Evolutionary conservation across 2,329 filamentous ascomycete species (phyloP).

Genomic region (Pseudocercospora eumusae): DNA sequence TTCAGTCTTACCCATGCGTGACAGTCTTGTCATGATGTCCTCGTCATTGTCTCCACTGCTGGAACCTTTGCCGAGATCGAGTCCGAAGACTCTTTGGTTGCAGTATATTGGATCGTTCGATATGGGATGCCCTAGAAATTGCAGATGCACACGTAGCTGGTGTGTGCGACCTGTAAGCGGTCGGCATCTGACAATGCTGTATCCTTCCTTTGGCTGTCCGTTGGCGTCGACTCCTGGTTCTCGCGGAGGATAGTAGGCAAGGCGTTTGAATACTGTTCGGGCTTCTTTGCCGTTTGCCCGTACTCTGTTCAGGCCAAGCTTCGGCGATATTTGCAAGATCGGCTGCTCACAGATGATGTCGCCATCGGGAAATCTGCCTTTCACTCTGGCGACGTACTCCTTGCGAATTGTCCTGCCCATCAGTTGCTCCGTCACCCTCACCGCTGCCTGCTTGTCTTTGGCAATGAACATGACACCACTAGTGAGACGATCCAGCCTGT

Average conservation of each 20-base stretch:
- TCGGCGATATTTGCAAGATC: conserved; percentile 90
- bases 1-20: conserved; percentile 91
- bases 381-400: conserved; percentile 90
- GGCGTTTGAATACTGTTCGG: conserved; percentile 82
- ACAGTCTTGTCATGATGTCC: conserved; percentile 81
- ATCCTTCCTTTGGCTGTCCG: conserved; percentile 55
- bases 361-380: conserved; percentile 86
- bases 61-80: conserved; percentile 67
- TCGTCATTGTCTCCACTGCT: conserved; percentile 78
- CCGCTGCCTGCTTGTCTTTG: conserved; percentile 79
- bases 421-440: conserved; percentile 74
- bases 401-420: conserved; percentile 81
- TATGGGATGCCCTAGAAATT: conserved; percentile 92
- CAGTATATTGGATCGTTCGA: conserved; percentile 97
- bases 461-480: conserved; percentile 98
- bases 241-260: conserved; percentile 79
- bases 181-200: conserved; percentile 91
- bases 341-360: conserved; percentile 92
- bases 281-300: conserved; percentile 88
- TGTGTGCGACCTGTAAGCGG: conserved; percentile 93
- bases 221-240: conserved; percentile 21
- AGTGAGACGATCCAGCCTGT: conserved; percentile 89
- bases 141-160: conserved; percentile 90
- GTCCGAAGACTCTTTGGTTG: conserved; percentile 88
- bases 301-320: conserved; percentile 91